Conservation (phyloP, 495 filamentous ascomycete genomes). For the Usnea hakonensis region DNA sequence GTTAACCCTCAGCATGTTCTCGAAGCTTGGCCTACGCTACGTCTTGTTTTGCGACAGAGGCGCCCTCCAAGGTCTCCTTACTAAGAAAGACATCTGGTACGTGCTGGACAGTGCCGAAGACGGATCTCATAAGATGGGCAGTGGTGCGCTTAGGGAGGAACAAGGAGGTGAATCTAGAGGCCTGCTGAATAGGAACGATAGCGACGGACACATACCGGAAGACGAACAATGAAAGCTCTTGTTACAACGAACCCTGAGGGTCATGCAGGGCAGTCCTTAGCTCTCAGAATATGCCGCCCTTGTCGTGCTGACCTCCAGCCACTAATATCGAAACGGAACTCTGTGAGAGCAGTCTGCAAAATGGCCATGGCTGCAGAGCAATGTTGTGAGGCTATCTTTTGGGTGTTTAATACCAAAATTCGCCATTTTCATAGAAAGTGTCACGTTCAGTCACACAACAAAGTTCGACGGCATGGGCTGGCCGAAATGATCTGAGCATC, state of each 20-base stretch:
- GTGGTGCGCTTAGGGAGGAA: slow-evolving; percentile 33
- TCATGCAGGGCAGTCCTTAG: not conserved
- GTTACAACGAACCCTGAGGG: not conserved
- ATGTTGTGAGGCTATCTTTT: not conserved
- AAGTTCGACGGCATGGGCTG: too few species aligned
- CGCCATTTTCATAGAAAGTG: too few species aligned
- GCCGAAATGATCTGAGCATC: not conserved
- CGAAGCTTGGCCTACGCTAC: slow-evolving; percentile 85
- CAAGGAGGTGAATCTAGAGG: slow-evolving; percentile 44
- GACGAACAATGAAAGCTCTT: slow-evolving; percentile 27
- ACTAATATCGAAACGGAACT: not conserved
- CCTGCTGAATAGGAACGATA: slow-evolving; percentile 39
- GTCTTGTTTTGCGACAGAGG: slow-evolving; percentile 81
- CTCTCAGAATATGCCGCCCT: not conserved
- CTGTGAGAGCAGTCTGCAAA: not conserved
- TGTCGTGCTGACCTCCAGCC: not conserved
- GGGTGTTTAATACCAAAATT: too few species aligned
- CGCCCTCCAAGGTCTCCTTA: slow-evolving; percentile 73
- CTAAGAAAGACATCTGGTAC: slow-evolving; percentile 98
- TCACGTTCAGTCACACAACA: too few species aligned
- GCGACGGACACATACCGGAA: slow-evolving; percentile 32
- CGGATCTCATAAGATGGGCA: slow-evolving; percentile 28
- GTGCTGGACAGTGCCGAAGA: slow-evolving; percentile 76
- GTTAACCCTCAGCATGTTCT: slow-evolving; percentile 83
- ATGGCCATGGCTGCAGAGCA: not conserved